Conservation (phyloP, 2,329 filamentous ascomycete species). For the Elsinoe fawcettii region DNA sequence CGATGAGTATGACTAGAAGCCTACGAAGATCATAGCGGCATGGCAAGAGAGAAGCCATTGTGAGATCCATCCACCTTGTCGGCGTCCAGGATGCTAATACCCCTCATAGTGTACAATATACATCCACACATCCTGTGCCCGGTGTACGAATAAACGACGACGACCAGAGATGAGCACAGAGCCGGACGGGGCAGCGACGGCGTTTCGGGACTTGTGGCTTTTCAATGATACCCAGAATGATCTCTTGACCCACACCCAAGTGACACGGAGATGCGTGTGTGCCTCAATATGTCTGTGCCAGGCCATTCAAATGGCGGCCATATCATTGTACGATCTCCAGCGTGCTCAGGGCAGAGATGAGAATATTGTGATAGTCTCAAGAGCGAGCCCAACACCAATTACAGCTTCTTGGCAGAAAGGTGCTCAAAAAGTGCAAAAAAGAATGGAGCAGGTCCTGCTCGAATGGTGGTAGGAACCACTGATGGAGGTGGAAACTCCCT, state of each 20-base stretch:
- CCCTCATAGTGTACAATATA: not conserved
- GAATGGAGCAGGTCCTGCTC: not conserved
- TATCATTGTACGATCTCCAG: not conserved
- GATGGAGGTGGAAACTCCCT: not conserved
- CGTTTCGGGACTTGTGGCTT: not conserved
- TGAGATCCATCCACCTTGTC: not conserved
- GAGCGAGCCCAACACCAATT: not conserved
- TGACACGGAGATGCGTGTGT: not conserved
- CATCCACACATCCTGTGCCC: not conserved
- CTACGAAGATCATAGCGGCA: not conserved
- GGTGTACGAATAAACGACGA: not conserved
- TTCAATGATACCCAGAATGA: constrained; percentile 3
- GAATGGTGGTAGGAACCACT: not conserved
- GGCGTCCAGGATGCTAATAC: not conserved
- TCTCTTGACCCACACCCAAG: not conserved
- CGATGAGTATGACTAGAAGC: not conserved
- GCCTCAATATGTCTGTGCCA: not conserved
- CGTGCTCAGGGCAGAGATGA: not conserved
- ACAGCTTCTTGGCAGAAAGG: not conserved
- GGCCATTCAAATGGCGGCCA: too few species aligned
- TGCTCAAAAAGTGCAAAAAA: constrained; percentile 2
- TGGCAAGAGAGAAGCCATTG: not conserved
- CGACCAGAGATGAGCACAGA: not conserved
- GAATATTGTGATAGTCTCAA: too few species aligned
- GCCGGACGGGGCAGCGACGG: not conserved